Conservation (phyloP, 75 land plant species). For the Cryptomeria japonica region DNA sequence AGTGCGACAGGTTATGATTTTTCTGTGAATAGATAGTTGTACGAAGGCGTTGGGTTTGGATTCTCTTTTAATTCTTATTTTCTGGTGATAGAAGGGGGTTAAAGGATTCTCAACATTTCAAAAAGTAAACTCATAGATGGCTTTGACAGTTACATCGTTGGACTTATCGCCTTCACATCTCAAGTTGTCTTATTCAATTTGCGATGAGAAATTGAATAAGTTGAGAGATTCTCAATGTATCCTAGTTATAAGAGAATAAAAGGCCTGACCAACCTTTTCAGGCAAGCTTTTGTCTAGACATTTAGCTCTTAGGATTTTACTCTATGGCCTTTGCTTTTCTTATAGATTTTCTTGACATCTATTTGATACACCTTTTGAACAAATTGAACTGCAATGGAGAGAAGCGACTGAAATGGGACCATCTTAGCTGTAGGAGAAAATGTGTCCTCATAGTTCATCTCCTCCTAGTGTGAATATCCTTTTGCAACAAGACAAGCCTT, state of each 20-base stretch:
- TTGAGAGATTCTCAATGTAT: background rate
- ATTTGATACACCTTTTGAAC: background rate
- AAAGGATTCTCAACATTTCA: background rate
- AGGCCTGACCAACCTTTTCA: background rate
- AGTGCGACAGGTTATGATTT: background rate
- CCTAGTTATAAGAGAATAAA: background rate
- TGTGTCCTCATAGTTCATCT: no score
- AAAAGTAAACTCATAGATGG: background rate
- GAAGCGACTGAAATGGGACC: no score
- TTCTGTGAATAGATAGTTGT: background rate
- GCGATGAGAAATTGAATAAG: background rate
- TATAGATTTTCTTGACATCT: background rate
- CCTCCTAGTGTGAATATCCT: no score
- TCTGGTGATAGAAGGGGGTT: background rate
- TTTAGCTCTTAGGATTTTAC: background rate
- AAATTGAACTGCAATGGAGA: background rate
- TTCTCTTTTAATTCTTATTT: background rate
- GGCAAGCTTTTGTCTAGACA: background rate
- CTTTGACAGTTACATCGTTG: background rate
- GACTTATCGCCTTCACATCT: background rate
- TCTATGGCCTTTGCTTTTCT: background rate
- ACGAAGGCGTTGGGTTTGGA: background rate
- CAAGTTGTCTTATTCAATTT: background rate
- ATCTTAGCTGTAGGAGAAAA: no score
- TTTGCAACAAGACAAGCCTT: no score